phyloP scores from a whole-genome alignment of 805 yeast genomes.

The Grigorovia transvaalensis region DNA sequence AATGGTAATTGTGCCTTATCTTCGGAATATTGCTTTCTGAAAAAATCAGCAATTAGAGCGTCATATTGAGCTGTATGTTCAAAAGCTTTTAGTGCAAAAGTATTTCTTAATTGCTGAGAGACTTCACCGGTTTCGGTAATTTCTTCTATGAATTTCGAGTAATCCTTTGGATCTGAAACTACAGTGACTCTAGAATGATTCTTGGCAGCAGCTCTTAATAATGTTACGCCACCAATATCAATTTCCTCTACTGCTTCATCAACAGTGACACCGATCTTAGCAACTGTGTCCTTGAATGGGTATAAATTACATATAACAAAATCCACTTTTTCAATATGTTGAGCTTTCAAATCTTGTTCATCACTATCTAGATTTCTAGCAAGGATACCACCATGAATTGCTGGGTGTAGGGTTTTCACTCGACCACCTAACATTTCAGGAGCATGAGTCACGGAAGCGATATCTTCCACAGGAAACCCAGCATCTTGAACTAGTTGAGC shows the following conservation, averaged over 20 bases:
- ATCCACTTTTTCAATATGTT: conserved; percentile 92
- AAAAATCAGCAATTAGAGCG: conserved; percentile 88
- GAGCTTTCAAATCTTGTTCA: conserved; percentile 76
- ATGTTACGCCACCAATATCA: conserved; percentile 96
- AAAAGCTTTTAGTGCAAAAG: conserved; percentile 88
- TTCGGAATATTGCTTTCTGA: conserved; percentile 94
- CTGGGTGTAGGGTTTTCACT: conserved; percentile 97
- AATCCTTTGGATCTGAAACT: conserved; percentile 89
- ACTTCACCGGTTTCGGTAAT: conserved; percentile 58
- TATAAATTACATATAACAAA: conserved; percentile 94
- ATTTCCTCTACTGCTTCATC: conserved; percentile 98
- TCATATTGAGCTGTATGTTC: conserved; percentile 98
- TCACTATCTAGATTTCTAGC: conserved; percentile 90
- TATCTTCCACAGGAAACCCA: conserved; percentile 96
- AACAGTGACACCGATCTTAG: conserved; percentile 89
- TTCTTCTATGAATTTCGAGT: conserved; percentile 77
- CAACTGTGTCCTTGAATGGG: conserved; percentile 95
- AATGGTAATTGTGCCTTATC: conserved; percentile 80
- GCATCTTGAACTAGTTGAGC: conserved; percentile 91
- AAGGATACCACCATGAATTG: conserved; percentile 94
- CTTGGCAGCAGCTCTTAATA: conserved; percentile 97
- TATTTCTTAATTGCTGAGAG: conserved; percentile 63
- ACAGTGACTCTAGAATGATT: conserved; percentile 95
- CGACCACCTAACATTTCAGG: conserved; percentile 99
- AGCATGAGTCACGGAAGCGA: conserved; percentile 89